Evolutionary conservation across 116 monocot genomes (phyloP).

Genomic region (Thalassia testudinum): DNA sequence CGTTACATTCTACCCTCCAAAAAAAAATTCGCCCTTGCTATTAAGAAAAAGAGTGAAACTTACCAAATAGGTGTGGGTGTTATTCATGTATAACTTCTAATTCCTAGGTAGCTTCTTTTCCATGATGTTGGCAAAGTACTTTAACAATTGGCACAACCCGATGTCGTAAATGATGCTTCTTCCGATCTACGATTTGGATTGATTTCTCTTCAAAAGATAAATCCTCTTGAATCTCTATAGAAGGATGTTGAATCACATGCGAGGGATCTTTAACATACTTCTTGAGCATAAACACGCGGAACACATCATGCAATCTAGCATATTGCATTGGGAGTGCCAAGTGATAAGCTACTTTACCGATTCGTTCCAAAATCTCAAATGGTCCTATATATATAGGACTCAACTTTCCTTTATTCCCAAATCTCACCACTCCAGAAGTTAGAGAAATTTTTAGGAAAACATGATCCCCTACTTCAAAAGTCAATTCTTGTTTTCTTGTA

Average conservation of each 20-base stretch:
- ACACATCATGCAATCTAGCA: neutral
- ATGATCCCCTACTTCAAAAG: too few relatives aligned
- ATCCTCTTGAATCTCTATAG: neutral
- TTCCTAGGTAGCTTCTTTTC: neutral
- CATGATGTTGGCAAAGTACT: constrained; percentile 1
- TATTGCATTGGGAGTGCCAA: neutral
- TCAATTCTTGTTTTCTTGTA: too few relatives aligned
- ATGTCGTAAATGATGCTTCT: neutral
- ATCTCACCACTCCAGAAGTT: neutral
- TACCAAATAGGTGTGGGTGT: neutral
- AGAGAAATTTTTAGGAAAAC: too few relatives aligned
- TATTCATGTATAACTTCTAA: neutral
- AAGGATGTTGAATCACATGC: neutral
- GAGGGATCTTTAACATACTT: neutral
- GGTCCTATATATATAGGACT: constrained; percentile 1
- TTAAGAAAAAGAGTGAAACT: neutral
- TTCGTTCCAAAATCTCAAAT: neutral
- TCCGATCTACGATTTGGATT: neutral
- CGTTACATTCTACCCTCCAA: too few relatives aligned
- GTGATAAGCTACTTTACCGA: neutral
- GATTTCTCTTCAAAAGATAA: neutral
- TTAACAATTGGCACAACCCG: neutral
- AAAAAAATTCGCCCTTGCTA: too few relatives aligned
- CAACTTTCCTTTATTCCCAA: constrained; percentile 1
- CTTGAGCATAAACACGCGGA: neutral